Base-by-base conservation (phyloP, 1,139 yeast species). In the Barnettozyma hawaiiensis region DNA sequence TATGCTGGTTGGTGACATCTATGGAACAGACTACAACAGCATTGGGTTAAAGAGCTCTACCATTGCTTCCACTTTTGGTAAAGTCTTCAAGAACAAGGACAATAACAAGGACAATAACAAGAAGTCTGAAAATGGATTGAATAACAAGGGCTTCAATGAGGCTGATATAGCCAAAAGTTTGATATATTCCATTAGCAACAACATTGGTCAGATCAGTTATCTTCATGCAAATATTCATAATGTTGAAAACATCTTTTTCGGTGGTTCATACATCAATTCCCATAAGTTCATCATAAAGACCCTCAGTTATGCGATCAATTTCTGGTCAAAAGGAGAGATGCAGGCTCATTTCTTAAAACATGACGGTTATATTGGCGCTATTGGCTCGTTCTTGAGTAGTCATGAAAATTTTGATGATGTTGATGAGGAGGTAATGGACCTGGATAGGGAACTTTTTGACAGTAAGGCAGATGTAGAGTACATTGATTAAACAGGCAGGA, bases 271-370 rank as follows among this genome's bases (percentile, higher is more conserved):
- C 62, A 94, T 92, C 44, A 77, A 96, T 43, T 90, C 97, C 29
- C 99, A 92, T 65, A 80, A 85, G 51, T 96, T 89, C 58, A 92
- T 97, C 8, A 92, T 92, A 71, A 87, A 92, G 59, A 92, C 98
- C 0, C 67, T 92, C 50, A 81, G 94, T 50, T 90, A 82, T 65
- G 98, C 98, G 21, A 94, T 92, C 49, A 81, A 86, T 56, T 94
- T 92, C 70, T 92, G 99, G 99, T 86, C 96, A 3, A 73, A 82
- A 47, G 96, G 97, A 16, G 85, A 78, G 40, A 90, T 89, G 75
- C 76, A 81, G 53, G 95, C 96, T 26, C 92, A 89, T 62, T 92
- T 92, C 62, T 69, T 92, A 50, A 78, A 96, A 47, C 99, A 92
- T 59, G 99, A 92, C 61, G 97, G 98, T 0, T 92, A 89, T 59